Evolutionary conservation across 495 filamentous ascomycete species (phyloP), one percentile per base, ranked within the genome.

Genomic region (Entonaema liquescens): DNA sequence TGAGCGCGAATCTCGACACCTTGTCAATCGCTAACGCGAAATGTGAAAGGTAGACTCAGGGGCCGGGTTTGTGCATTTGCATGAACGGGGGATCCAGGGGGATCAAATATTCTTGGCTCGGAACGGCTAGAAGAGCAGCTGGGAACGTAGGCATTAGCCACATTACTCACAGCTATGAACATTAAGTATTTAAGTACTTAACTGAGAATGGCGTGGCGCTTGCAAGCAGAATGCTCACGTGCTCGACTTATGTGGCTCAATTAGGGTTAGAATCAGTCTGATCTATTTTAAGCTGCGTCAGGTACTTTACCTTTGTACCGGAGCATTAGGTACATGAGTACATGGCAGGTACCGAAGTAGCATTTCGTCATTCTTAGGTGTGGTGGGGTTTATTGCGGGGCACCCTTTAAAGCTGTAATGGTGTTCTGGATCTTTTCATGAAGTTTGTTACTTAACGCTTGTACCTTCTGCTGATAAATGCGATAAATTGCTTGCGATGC

Each of bases 401-500:
- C 58, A 70, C 31, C n/a, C n/a, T n/a, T n/a, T n/a, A n/a, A n/a
- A n/a, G n/a, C n/a, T n/a, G 31, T 33, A 33, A 33, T 33, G 31
- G 6, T 9, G 31, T 33, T 33, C 5, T 33, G 31, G 31, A 6
- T 33, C 31, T 9, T 38, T 38, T 38, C n/a, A 15, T 44, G 40
- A 44, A 44, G 21, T 21, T 21, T 47, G 42, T 19, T 54, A 72
- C 38, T 25, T 65, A 59, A 36, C 8, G n/a, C 13, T 31, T 56
- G 58, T 71, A 59, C 38, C 15, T 59, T 7, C 23, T 75, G 75
- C 75, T 77, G 75, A 77, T 77, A 77, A 77, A 77, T 77, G 70
- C 73, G n/a, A n/a, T n/a, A n/a, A n/a, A n/a, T n/a, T n/a, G n/a
- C n/a, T n/a, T n/a, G n/a, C n/a, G 65, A 67, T 57, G 66, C 62